phyloP scores from a whole-genome alignment of 2,329 filamentous ascomycete genomes.

The Pezicula carpinea region DNA sequence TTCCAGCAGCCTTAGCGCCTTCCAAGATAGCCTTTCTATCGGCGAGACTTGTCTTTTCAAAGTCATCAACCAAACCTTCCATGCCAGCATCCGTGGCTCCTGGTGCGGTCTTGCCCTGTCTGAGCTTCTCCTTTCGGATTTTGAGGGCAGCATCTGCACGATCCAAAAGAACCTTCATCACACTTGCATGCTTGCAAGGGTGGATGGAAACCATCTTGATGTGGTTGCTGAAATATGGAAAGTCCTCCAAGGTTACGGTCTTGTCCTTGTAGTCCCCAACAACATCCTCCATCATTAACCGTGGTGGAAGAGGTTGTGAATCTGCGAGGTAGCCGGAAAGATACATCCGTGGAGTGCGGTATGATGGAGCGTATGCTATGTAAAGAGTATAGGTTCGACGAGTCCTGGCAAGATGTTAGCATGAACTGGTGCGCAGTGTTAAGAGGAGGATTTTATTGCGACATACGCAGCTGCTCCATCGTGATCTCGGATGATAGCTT shows the following conservation, averaged over 20 bases:
- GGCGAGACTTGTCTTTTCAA: constrained; percentile 57
- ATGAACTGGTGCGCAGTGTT: not conserved
- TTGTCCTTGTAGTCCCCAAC: constrained; percentile 97
- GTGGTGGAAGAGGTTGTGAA: constrained; percentile 75
- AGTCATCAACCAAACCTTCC: constrained; percentile 82
- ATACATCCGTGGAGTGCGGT: constrained; percentile 91
- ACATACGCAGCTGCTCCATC: constrained; percentile 26
- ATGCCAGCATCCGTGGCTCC: constrained; percentile 54
- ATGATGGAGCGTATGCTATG: constrained; percentile 96
- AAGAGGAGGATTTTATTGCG: constrained; percentile 1
- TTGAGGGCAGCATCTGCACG: constrained; percentile 91
- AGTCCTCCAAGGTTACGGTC: constrained; percentile 96
- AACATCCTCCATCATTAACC: constrained; percentile 94
- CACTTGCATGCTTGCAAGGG: constrained; percentile 92
- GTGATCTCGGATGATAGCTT: constrained; percentile 85
- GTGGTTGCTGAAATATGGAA: constrained; percentile 85
- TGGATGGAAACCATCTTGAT: constrained; percentile 97
- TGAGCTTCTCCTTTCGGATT: constrained; percentile 77
- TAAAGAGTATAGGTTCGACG: constrained; percentile 96
- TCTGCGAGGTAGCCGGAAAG: constrained; percentile 81
- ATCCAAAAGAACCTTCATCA: constrained; percentile 97
- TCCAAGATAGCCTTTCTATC: constrained; percentile 28
- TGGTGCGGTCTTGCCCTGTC: constrained; percentile 47
- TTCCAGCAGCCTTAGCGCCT: constrained; percentile 45
- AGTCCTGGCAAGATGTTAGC: constrained; percentile 46